phyloP scores from a whole-genome alignment of 2,329 filamentous ascomycete species.

The Fusarium azukiicola region DNA sequence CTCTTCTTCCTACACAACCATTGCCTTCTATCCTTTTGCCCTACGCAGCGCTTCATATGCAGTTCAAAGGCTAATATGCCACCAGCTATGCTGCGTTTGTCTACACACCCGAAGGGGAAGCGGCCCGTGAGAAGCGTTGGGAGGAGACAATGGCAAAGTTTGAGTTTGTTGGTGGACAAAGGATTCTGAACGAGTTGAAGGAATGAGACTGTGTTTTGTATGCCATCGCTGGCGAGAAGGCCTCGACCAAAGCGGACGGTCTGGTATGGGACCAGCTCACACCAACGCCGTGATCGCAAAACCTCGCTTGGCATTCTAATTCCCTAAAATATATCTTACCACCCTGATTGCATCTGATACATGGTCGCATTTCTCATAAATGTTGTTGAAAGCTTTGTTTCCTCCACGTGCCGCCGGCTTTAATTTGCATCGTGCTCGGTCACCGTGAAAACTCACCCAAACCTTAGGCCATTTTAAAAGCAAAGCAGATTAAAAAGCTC shows the following conservation, averaged over 20 bases:
- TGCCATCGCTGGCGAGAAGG: background rate
- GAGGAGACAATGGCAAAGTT: conserved; percentile 5
- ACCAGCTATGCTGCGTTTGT: conserved; percentile 8
- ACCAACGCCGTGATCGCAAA: accelerated
- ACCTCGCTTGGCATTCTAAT: background rate
- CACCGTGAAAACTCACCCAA: too few relatives aligned
- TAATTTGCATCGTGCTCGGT: background rate
- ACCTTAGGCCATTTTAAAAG: too few relatives aligned
- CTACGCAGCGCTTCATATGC: too few relatives aligned
- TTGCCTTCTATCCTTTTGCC: background rate
- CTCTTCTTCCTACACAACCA: accelerated
- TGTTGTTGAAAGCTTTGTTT: background rate
- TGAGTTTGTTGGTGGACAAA: background rate
- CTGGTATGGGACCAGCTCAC: background rate
- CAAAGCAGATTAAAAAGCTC: background rate
- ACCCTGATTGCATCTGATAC: background rate
- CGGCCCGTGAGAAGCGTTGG: background rate
- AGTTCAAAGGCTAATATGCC: background rate
- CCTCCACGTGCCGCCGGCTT: background rate
- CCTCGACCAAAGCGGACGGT: background rate
- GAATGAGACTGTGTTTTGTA: background rate
- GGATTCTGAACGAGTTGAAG: background rate
- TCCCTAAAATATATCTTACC: background rate
- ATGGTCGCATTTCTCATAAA: background rate
- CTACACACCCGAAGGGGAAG: background rate